Conservation (phyloP, 2,329 filamentous ascomycete species). For the Fusarium sp. region DNA sequence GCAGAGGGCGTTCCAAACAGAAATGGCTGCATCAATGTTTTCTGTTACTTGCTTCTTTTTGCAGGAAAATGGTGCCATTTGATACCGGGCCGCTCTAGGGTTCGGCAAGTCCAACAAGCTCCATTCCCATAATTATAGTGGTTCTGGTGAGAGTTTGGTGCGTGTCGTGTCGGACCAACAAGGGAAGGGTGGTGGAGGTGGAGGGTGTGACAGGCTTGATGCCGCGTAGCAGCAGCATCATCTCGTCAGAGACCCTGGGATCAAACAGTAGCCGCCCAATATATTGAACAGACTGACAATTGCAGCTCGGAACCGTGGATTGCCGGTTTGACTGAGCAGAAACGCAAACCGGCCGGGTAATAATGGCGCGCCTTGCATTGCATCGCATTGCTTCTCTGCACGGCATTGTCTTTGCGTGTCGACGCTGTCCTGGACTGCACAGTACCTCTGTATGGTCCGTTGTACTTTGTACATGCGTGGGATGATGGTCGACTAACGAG, state of each 20-base stretch:
- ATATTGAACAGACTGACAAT: constrained; percentile 12
- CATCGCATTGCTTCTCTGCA: constrained; percentile 10
- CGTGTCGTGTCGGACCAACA: constrained; percentile 7
- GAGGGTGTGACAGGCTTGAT: constrained; percentile 11
- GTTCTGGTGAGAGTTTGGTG: background rate
- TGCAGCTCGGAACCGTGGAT: background rate
- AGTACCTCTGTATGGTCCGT: constrained; percentile 3
- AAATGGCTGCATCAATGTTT: constrained; percentile 34
- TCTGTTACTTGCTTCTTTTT: constrained; percentile 33
- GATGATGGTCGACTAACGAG: constrained; percentile 9
- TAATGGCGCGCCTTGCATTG: constrained; percentile 21
- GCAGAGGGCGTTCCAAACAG: constrained; percentile 24
- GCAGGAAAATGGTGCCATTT: constrained; percentile 39
- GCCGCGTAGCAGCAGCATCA: constrained; percentile 5
- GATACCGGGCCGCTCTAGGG: constrained; percentile 6
- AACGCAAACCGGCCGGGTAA: constrained; percentile 17
- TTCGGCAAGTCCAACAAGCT: constrained; percentile 8
- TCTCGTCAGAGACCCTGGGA: constrained; percentile 16
- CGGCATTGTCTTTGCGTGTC: constrained; percentile 13
- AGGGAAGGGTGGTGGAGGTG: background rate
- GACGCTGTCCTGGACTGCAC: constrained; percentile 1
- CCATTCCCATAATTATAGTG: constrained; percentile 1
- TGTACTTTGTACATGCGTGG: constrained; percentile 19
- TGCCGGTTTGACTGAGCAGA: background rate
- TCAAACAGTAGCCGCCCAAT: constrained; percentile 21